Evolutionary conservation across 306 rosid genomes (phyloP).

Genomic region (Pyrus communis): DNA sequence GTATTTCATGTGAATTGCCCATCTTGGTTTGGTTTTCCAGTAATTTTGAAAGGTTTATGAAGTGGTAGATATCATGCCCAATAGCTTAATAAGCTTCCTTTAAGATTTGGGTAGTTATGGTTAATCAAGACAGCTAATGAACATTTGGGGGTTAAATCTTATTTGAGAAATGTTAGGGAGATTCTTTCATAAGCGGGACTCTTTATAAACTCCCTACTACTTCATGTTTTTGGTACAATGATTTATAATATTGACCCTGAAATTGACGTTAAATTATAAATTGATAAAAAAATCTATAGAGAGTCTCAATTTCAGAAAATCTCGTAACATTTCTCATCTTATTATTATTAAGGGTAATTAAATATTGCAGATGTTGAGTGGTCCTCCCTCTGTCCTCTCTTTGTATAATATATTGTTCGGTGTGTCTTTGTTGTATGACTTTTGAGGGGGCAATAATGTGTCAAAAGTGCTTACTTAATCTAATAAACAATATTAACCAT

Average conservation of each 20-base stretch:
- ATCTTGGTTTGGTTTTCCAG: conserved; percentile 29
- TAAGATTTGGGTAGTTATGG: conserved; percentile 64
- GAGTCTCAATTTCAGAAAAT: too few species aligned
- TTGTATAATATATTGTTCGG: conserved; percentile 2
- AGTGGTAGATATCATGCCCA: conserved; percentile 46
- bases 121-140: conserved; percentile 78
- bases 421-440: conserved; percentile 27
- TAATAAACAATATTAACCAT: conserved; percentile 22
- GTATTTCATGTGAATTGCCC: conserved; percentile 21
- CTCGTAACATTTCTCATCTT: too few species aligned
- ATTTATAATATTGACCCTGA: too few species aligned
- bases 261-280: too few species aligned
- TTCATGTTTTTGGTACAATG: too few species aligned
- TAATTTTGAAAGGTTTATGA: conserved; percentile 19
- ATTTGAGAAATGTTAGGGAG: not conserved
- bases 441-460: conserved; percentile 53
- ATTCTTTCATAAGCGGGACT: too few species aligned
- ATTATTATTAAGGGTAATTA: conserved; percentile 30
- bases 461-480: conserved; percentile 27
- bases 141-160: conserved; percentile 44
- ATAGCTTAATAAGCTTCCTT: conserved; percentile 50
- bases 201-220: too few species aligned
- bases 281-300: too few species aligned
- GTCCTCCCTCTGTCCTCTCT: conserved; percentile 40
- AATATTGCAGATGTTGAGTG: conserved; percentile 35